Percentiles rank a stretch among this genome's conserved stretches.
Conservation (phyloP, 2,329 filamentous ascomycete species). For the Parastagonospora nodorum region DNA sequence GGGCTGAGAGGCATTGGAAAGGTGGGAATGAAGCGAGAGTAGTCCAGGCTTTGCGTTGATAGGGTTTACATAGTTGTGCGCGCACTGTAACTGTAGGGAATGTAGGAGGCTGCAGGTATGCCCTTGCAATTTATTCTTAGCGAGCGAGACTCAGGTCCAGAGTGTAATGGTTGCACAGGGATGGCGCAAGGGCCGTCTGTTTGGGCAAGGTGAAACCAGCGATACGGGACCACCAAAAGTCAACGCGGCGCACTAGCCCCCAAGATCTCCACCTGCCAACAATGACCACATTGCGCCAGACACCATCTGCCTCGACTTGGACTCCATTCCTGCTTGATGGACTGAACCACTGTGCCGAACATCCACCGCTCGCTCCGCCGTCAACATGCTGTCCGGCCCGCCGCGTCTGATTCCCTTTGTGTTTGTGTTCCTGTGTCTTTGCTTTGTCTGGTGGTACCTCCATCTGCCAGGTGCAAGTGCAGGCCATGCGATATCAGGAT, state of each 20-base stretch:
- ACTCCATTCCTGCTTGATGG: constrained; percentile 4
- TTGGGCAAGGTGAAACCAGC: constrained; percentile 1
- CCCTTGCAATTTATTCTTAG: no score
- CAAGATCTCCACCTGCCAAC: background rate
- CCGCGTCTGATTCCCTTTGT: constrained; percentile 39
- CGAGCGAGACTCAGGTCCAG: no score
- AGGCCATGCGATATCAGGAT: constrained; percentile 16
- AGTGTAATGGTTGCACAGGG: background rate
- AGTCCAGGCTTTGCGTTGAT: background rate
- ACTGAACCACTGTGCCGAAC: constrained; percentile 9
- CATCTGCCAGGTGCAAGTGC: constrained; percentile 11
- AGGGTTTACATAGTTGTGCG: no score
- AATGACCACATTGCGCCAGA: constrained; percentile 4
- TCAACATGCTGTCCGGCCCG: constrained; percentile 44
- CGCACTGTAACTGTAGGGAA: no score
- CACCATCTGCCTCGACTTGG: background rate
- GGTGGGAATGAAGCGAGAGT: constrained; percentile 51
- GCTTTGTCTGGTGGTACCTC: constrained; percentile 40
- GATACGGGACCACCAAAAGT: constrained; percentile 4
- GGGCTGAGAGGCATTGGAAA: constrained; percentile 52
- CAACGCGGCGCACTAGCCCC: background rate
- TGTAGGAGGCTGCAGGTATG: no score
- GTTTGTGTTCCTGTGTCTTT: constrained; percentile 29
- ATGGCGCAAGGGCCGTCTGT: background rate
- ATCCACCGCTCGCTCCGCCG: constrained; percentile 11